Evolutionary conservation across 2,329 filamentous ascomycete species (phyloP).

Genomic region (Ascochyta rabiei): DNA sequence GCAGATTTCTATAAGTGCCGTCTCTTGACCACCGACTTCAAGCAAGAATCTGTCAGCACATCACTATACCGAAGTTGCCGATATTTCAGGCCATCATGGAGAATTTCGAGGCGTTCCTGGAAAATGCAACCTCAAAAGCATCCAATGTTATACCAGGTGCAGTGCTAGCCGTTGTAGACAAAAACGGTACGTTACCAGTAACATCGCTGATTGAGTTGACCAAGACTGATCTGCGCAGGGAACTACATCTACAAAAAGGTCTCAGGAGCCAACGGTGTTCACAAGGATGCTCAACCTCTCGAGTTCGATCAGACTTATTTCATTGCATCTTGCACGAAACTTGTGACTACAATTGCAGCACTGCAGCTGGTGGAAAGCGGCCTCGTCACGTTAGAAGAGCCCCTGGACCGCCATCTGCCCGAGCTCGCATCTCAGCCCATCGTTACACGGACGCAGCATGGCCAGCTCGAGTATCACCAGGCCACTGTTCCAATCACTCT

Average conservation of each 20-base stretch:
- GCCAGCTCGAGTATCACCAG: not conserved
- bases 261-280: constrained; percentile 35
- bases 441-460: not conserved
- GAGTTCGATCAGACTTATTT: constrained; percentile 55
- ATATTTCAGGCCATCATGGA: constrained; percentile 10
- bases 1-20: too few relatives aligned
- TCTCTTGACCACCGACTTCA: not conserved
- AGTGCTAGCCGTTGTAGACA: constrained; percentile 25
- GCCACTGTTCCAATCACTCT: not conserved
- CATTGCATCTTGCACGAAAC: constrained; percentile 44
- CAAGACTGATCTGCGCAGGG: not conserved
- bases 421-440: constrained; percentile 1
- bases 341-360: constrained; percentile 38
- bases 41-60: not conserved
- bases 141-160: constrained; percentile 26
- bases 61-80: not conserved
- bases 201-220: too few relatives aligned
- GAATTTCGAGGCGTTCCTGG: constrained; percentile 35
- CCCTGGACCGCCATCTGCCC: not conserved
- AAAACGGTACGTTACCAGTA: not conserved
- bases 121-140: constrained; percentile 23
- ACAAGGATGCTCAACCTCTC: constrained; percentile 55
- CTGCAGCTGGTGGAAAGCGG: constrained; percentile 39
- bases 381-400: constrained; percentile 24
- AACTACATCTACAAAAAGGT: constrained; percentile 1